These are phyloP conservation scores for Trametes elegans DNA, from an alignment of 768 basidiomycete species.

Conservation along the genomic window DNA sequence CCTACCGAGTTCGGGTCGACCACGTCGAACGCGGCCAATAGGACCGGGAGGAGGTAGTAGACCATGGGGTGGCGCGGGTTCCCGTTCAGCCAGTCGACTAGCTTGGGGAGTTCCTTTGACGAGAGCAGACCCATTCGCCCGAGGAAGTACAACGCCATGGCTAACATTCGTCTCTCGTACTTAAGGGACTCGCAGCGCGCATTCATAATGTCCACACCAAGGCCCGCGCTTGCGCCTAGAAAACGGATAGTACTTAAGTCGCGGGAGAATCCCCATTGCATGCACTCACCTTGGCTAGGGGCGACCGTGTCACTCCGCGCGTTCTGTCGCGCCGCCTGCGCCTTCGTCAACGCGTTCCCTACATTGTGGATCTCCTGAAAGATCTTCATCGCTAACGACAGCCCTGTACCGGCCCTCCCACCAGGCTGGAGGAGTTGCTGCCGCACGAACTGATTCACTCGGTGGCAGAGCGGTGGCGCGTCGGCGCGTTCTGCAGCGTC, in stretches of 20 bases:
- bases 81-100: slow-evolving; percentile 69
- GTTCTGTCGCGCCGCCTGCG: slow-evolving; percentile 57
- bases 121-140: slow-evolving; percentile 61
- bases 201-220: slow-evolving; percentile 67
- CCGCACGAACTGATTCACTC: slow-evolving; percentile 54
- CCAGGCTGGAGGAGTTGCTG: slow-evolving; percentile 49
- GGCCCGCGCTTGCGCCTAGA: slow-evolving; percentile 41
- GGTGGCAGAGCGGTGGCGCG: slow-evolving; percentile 46
- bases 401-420: slow-evolving; percentile 35
- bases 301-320: slow-evolving; percentile 59
- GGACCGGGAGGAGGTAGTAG: slow-evolving; percentile 63
- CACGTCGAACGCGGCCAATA: slow-evolving; percentile 66
- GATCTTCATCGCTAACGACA: slow-evolving; percentile 51
- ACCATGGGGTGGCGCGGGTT: slow-evolving; percentile 69
- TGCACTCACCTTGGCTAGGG: slow-evolving; percentile 56
- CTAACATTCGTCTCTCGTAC: slow-evolving; percentile 69
- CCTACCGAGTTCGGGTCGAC: slow-evolving; percentile 50
- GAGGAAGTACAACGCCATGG: slow-evolving; percentile 59
- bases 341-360: slow-evolving; percentile 49
- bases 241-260: not conserved
- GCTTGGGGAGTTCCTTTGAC: slow-evolving; percentile 54
- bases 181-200: slow-evolving; percentile 71
- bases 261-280: not conserved
- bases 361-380: slow-evolving; percentile 64
- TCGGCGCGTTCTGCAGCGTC: slow-evolving; percentile 45